Base-by-base conservation (phyloP, 2,329 filamentous ascomycete genomes). In the Ceratocystis lukuohia region DNA sequence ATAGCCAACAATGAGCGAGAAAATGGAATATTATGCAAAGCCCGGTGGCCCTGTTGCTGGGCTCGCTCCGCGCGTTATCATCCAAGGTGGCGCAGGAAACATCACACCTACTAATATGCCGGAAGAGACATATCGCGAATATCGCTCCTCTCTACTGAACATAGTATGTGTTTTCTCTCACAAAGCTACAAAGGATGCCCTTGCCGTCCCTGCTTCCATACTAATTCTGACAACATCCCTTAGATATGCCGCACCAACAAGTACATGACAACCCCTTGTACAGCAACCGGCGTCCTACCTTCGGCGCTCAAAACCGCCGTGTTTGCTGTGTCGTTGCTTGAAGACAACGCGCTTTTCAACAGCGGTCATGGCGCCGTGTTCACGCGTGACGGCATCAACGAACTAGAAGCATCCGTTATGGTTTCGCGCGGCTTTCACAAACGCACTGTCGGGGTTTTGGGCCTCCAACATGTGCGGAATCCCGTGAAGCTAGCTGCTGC, bases 401-500 rank as follows among this genome's bases (percentile, higher is more conserved):
- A 96, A 77, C 85, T 96, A 69, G 91, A 96, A 76, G 89, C 89
- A 1, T 89, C 85, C 7, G 83, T 96, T 64, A 96, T 96, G 91
- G 88, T 95, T 0, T 88, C 87, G 1, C 80, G 80, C 33, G 88
- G 87, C 0, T 79, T 80, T 66, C 81, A 84, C 50, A 96, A 96
- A 78, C 83, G 89, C 45, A 90, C 86, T 17, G 88, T 89, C 0
- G 89, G 89, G 2, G 84, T 91, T 5, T 89, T 89, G 77, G 83
- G 89, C 2, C 74, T 96, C 15, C 81, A 80, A 5, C 83, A 80
- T 53, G 88, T 94, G n/a, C 86, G 86, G 70, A 91, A 95, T 72
- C 91, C 91, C 0, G 86, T 96, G 68, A 77, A 84, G 62, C 79
- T 96, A 1, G 91, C 90, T 0, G 80, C 80, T 37, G 84, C 85